Conservation (phyloP, 2,329 filamentous ascomycete species). For the Ophiosphaerella korrae region DNA sequence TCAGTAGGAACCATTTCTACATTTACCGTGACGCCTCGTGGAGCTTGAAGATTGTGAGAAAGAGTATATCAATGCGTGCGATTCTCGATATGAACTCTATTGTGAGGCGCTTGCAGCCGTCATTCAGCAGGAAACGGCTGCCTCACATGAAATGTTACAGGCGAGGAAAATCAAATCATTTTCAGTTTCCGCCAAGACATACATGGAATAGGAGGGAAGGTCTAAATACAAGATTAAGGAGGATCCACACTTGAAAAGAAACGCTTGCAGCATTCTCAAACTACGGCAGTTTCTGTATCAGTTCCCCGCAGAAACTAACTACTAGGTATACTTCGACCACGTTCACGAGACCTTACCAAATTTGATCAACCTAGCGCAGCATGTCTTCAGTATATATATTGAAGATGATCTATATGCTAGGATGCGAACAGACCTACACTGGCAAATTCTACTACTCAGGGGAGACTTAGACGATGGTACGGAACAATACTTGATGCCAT, state of each 20-base stretch:
- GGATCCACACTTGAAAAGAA: background rate
- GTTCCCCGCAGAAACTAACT: slow-evolving; percentile 9
- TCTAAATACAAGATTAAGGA: background rate
- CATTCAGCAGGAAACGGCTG: slow-evolving; percentile 6
- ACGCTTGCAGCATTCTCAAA: slow-evolving; percentile 3
- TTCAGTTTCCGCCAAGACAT: slow-evolving; percentile 3
- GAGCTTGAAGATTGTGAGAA: background rate
- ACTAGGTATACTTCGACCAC: slow-evolving; percentile 6
- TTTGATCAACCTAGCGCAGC: background rate
- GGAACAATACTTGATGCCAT: background rate
- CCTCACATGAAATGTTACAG: background rate
- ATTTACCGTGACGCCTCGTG: background rate
- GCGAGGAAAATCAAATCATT: slow-evolving; percentile 6
- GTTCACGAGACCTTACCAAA: slow-evolving; percentile 8
- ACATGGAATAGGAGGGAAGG: background rate
- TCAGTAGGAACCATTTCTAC: slow-evolving; percentile 4
- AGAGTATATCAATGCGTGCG: background rate
- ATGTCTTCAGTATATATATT: slow-evolving; percentile 4
- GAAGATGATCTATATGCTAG: slow-evolving; percentile 7
- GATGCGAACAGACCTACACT: slow-evolving; percentile 6
- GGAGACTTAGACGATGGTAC: background rate
- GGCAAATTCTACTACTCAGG: background rate
- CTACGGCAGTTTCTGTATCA: slow-evolving; percentile 9
- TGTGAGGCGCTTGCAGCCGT: slow-evolving; percentile 2
- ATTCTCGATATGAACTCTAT: background rate